Base-by-base conservation (phyloP, 108 stramenopile genomes). In the Seminavis robusta region DNA sequence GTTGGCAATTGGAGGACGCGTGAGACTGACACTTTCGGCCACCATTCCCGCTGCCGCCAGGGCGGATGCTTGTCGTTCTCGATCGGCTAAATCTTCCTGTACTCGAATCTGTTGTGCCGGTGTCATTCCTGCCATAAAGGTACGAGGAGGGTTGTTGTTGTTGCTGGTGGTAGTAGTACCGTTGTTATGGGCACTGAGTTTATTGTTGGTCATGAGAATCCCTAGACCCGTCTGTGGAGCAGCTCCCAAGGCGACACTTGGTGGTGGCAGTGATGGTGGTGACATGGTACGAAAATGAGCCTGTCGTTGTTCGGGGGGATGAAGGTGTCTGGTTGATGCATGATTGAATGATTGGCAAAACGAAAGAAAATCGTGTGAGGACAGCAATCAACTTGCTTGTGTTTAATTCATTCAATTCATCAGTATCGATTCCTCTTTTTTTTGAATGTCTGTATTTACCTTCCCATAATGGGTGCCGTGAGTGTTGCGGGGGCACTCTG, bases 11-110 rank as follows among this genome's bases (percentile, higher is more conserved):
- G 58, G 36, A 3, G 63, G 57, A 20, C 36, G 49, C 15, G 44
- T 57, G 34, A 38, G 37, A 29, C 37, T 40, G 9, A 76, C 63
- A 8, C 50, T 52, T 59, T 88, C 88, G 21, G 85, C 88, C 8
- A 81, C 71, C 75, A 88, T 71, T 27, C 92, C 92, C 1, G 93
- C 93, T 0, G 80, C 82, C 28, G 89, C 93, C 65, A 94, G 65
- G 8, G 87, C 73, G 48, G 80, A 71, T 1, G 93, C 93, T 52
- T 90, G 89, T n/a, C 76, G 73, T 44, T 94, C 93, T 52, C 93
- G 63, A 25, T 89, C 89, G 10, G 71, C 69, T 1, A 80, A 47
- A 67, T 94, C 88, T 37, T 58, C 73, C 19, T 76, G 76, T 50
- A 73, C 54, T 33, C 59, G 49, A 15, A 39, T 40, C 49, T 57